A percentile compares a stretch with the other conserved stretches of the same genome.
Evolutionary conservation across 2,329 filamentous ascomycete species (phyloP).

Genomic region (Amauroascus verrucosus): DNA sequence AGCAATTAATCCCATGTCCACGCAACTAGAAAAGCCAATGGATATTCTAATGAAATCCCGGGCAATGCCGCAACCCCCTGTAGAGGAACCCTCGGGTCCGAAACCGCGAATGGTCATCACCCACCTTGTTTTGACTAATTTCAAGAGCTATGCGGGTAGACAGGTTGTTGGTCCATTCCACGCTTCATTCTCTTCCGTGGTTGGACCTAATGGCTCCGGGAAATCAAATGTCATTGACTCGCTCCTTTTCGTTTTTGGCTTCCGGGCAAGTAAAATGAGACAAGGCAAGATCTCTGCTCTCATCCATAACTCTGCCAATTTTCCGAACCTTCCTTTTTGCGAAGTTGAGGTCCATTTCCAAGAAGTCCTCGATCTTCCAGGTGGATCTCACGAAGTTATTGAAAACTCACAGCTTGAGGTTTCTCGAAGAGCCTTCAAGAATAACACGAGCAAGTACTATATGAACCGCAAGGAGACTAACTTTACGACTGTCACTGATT

Average conservation of each 20-base stretch:
- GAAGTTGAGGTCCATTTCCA: conserved; percentile 96
- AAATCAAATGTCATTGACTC: conserved; percentile 99
- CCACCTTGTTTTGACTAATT: conserved; percentile 84
- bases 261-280: conserved; percentile 97
- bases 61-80: conserved; percentile 51
- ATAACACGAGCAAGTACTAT: conserved; percentile 97
- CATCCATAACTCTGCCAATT: conserved; percentile 89
- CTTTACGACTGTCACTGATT: conserved; percentile 80
- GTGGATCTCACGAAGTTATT: conserved; percentile 63
- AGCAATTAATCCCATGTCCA: conserved; percentile 65
- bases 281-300: conserved; percentile 96
- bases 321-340: conserved; percentile 76
- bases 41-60: conserved; percentile 86
- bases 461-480: conserved; percentile 84
- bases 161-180: conserved; percentile 97
- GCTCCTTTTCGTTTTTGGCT: conserved; percentile 95
- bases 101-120: conserved; percentile 87
- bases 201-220: conserved; percentile 93
- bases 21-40: conserved; percentile 77
- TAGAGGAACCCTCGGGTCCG: conserved; percentile 64
- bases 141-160: conserved; percentile 95
- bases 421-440: conserved; percentile 88
- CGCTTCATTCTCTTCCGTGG: conserved; percentile 91
- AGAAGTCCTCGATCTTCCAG: conserved; percentile 80
- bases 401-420: conserved; percentile 78